Base-by-base conservation (phyloP, 2,329 filamentous ascomycete genomes). In the Penicillium italicum region DNA sequence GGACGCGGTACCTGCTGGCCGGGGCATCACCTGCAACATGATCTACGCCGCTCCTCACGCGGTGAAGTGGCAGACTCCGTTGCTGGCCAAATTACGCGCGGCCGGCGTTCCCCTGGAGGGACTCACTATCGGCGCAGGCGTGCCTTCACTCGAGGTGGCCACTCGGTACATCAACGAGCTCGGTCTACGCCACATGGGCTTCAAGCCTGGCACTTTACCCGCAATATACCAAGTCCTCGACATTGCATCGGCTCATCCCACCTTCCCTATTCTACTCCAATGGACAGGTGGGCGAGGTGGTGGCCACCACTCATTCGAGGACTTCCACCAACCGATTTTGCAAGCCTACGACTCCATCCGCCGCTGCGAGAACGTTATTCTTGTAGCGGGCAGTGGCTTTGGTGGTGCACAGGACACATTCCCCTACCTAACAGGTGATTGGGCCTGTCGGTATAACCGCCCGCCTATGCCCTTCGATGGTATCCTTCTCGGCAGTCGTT, bases 271-370 rank as follows among this genome's bases (percentile, higher is more conserved):
- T 49, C 85, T 96, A 53, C 79, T 96, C 57, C 91, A 96, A 75
- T 96, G 91, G 91, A 96, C 92, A 60, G 91, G 92, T 70, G 91
- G 92, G 43, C 88, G 91, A 75, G 91, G 91, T 65, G 91, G 91
- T 77, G 91, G 92, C 53, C 92, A 96, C 72, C 91, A 96, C 78
- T 96, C 91, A 1, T 96, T 87, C 60, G 91, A 96, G 72, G 91
- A 96, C 73, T 96, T 96, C 82, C 91, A 96, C 73, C 87, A 92
- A 69, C 91, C 91, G 7, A 87, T 96, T 46, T 78, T 96, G 16
- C 86, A 91, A 96, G n/a, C 34, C 34, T 18, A 37, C 34, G n/a
- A 18, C 7, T 18, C 34, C n/a, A 18, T 18, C n/a, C 34, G 34
- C 34, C 16, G 16, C 34, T 36, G 16, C 33, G 16, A 37, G n/a